Base-by-base conservation (phyloP, 2,329 filamentous ascomycete species). In the Neurospora sp. region DNA sequence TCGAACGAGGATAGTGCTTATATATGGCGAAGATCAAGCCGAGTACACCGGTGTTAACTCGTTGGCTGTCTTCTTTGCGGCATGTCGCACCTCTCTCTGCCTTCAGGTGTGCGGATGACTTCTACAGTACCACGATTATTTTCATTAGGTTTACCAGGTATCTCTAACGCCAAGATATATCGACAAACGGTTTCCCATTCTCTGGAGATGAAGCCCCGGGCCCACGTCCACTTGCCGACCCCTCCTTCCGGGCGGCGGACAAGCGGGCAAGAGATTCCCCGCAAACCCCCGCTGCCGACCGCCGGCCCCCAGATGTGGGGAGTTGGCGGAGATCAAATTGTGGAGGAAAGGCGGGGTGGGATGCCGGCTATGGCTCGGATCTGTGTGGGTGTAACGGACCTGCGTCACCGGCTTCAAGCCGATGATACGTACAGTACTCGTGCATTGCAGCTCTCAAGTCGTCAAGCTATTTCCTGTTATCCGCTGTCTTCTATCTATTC, bases 221-320 rank as follows among this genome's bases (percentile, higher is more conserved):
- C 23, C 13, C 46, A 52, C 43, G 23, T 33, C 46, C 23, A 58
- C 46, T 58, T 58, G 23, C 46, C 46, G 46, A 58, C 46, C 46
- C 23, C 46, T 58, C 46, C 46, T 58, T 58, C 46, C 46, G 46
- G 23, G 23, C 46, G 46, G 46, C 23, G 1, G 23, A 58, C 6
- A 58, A 13, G 66, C 74, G 84, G 81, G 75, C 84, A 84, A 69
- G 76, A 71, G 67, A 67, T 67, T 67, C 38, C 46, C 46, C 46
- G 46, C 46, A 28, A 28, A 15, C 19, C 46, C 43, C 46, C 46
- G 46, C 43, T 52, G 43, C 43, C 43, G 43, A 52, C 43, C 43
- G n/a, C 43, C 43, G 43, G 43, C n/a, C 43, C 43, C n/a, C 19
- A 46, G 43, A 15, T 58, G 40, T 43, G 40, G 40, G 40, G 40